Percentiles rank a stretch among this genome's conserved stretches.
Conservation (phyloP, 1,284 basidiomycete species). For the Phlebopus sp. region DNA sequence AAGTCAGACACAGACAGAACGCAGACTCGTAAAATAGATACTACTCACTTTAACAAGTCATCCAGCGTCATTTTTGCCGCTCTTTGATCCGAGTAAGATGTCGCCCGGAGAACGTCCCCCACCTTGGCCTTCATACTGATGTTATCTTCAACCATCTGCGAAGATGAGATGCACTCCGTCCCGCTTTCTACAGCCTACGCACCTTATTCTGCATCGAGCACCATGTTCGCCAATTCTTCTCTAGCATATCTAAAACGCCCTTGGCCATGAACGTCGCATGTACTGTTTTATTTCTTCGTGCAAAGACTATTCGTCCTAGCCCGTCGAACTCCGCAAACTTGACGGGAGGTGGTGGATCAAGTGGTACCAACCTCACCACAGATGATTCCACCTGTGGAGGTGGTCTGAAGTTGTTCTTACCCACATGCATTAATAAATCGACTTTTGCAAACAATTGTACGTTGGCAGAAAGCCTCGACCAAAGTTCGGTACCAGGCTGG, state of each 20-base stretch:
- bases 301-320: conserved; percentile 87
- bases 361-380: conserved; percentile 88
- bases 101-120: conserved; percentile 71
- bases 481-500: conserved; percentile 79
- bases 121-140: conserved; percentile 72
- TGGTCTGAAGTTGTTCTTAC: conserved; percentile 94
- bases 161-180: conserved; percentile 2
- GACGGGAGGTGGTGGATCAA: conserved; percentile 94
- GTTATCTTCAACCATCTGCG: conserved; percentile 70
- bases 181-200: conserved; percentile 13
- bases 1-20: conserved; percentile 2
- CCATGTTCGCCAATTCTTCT: conserved; percentile 95
- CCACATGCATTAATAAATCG: conserved; percentile 95
- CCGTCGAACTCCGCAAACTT: conserved; percentile 99
- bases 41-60: conserved; percentile 66
- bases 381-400: conserved; percentile 93
- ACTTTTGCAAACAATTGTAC: conserved; percentile 96
- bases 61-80: conserved; percentile 83
- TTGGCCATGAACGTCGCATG: conserved; percentile 89
- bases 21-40: background rate
- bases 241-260: conserved; percentile 92
- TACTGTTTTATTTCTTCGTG: conserved; percentile 86
- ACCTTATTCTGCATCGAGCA: conserved; percentile 80
- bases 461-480: conserved; percentile 95
- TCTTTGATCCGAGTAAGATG: conserved; percentile 63